Evolutionary conservation across 768 basidiomycete genomes (phyloP).

Genomic region (Tylopilus plumbeoviolaceoides): DNA sequence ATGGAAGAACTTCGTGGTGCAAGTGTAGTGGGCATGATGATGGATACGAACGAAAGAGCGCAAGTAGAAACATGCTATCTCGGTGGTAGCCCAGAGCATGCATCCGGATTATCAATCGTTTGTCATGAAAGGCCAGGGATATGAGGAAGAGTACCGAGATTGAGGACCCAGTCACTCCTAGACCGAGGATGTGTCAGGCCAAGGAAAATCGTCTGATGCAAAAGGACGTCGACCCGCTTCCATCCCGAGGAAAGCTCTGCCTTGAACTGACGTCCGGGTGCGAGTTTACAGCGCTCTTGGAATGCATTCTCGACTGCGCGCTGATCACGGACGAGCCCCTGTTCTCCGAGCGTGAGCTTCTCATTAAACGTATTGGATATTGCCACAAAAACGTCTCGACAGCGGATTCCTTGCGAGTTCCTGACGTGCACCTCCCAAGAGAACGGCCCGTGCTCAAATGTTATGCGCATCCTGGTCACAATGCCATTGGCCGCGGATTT

Average conservation of each 20-base stretch:
- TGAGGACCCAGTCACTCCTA: slow-evolving; percentile 32
- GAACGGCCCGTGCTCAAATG: slow-evolving; percentile 33
- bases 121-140: not conserved
- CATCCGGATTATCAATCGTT: not conserved
- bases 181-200: slow-evolving; percentile 40
- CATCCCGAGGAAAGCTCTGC: slow-evolving; percentile 45
- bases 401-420: slow-evolving; percentile 41
- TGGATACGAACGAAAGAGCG: no score
- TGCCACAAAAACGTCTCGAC: slow-evolving; percentile 55
- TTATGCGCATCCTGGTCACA: slow-evolving; percentile 47
- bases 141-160: slow-evolving; percentile 8
- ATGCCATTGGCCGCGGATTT: slow-evolving; percentile 40
- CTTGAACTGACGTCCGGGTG: slow-evolving; percentile 35
- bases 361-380: slow-evolving; percentile 48
- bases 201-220: slow-evolving; percentile 49
- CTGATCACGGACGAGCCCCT: slow-evolving; percentile 27
- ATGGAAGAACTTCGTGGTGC: no score
- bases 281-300: slow-evolving; percentile 41
- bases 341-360: slow-evolving; percentile 43
- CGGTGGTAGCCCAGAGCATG: no score
- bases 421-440: slow-evolving; percentile 40
- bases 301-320: slow-evolving; percentile 39
- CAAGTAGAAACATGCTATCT: no score
- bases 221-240: slow-evolving; percentile 52
- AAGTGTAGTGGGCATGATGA: no score